Percentiles rank a stretch among this genome's conserved stretches.
phyloP scores from a whole-genome alignment of 257 asterid genomes.

The Anisodus tanguticus region DNA sequence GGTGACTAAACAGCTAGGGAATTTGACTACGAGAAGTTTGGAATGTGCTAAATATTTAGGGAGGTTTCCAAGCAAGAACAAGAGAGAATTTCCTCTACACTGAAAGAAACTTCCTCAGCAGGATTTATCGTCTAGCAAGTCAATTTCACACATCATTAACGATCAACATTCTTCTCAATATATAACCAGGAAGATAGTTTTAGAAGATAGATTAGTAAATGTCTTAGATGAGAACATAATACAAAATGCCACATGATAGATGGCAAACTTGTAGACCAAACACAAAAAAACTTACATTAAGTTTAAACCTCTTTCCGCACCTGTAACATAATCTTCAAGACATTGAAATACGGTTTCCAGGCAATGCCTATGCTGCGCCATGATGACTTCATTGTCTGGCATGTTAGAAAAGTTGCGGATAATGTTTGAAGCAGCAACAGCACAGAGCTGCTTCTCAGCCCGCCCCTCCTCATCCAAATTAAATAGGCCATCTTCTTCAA shows the following conservation, averaged over 20 bases:
- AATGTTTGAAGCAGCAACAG: conserved; percentile 94
- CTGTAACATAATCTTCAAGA: conserved; percentile 88
- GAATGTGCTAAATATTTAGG: not conserved
- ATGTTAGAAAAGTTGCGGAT: conserved; percentile 92
- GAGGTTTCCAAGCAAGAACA: conserved; percentile 9
- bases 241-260: conserved; percentile 23
- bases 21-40: not conserved
- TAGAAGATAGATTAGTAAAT: conserved; percentile 15
- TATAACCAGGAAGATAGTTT: conserved; percentile 9
- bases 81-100: not conserved
- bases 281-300: not conserved
- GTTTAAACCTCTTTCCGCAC: conserved; percentile 40
- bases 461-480: conserved; percentile 96
- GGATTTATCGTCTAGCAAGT: not conserved
- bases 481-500: conserved; percentile 95
- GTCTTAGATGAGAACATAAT: conserved; percentile 9
- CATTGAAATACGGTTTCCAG: conserved; percentile 91
- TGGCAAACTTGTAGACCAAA: not conserved
- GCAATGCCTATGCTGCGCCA: conserved; percentile 96
- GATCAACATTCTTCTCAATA: conserved; percentile 14
- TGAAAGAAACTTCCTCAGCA: not conserved
- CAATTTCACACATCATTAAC: not conserved
- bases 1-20: conserved; percentile 11
- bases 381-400: conserved; percentile 94
- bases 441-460: conserved; percentile 90